Conservation (phyloP, 2,329 filamentous ascomycete genomes). For the Monosporascus sp. region DNA sequence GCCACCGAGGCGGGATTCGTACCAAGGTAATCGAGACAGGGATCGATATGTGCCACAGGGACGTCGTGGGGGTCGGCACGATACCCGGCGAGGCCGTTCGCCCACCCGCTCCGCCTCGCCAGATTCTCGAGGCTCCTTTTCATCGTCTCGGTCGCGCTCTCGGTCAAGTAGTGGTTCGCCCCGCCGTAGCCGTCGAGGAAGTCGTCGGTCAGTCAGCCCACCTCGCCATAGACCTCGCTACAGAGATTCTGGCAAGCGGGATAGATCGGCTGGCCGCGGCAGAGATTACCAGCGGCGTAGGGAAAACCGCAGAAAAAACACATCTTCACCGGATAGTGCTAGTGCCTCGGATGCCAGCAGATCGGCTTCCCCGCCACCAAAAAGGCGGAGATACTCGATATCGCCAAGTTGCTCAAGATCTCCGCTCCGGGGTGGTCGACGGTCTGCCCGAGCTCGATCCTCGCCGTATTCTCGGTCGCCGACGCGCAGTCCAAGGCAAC, state of each 20-base stretch:
- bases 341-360: conserved; percentile 21
- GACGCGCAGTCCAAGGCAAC: conserved; percentile 27
- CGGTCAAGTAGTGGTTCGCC: conserved; percentile 18
- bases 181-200: conserved; percentile 18
- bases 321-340: conserved; percentile 20
- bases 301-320: conserved; percentile 20
- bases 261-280: conserved; percentile 22
- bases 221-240: conserved; percentile 21
- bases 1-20: conserved; percentile 38
- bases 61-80: conserved; percentile 35
- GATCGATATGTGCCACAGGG: conserved; percentile 45
- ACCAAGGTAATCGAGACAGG: conserved; percentile 35
- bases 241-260: conserved; percentile 20
- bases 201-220: conserved; percentile 20
- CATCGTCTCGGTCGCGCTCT: conserved; percentile 21
- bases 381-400: conserved; percentile 45
- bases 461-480: conserved; percentile 33
- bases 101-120: conserved; percentile 32
- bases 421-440: conserved; percentile 33
- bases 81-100: conserved; percentile 36
- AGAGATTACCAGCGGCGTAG: conserved; percentile 18
- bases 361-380: conserved; percentile 37
- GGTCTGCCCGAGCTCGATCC: conserved; percentile 31
- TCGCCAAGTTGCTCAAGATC: conserved; percentile 42
- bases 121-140: conserved; percentile 29